Conservation (phyloP, 1,139 yeast species). For the Petasospora fabianii region DNA sequence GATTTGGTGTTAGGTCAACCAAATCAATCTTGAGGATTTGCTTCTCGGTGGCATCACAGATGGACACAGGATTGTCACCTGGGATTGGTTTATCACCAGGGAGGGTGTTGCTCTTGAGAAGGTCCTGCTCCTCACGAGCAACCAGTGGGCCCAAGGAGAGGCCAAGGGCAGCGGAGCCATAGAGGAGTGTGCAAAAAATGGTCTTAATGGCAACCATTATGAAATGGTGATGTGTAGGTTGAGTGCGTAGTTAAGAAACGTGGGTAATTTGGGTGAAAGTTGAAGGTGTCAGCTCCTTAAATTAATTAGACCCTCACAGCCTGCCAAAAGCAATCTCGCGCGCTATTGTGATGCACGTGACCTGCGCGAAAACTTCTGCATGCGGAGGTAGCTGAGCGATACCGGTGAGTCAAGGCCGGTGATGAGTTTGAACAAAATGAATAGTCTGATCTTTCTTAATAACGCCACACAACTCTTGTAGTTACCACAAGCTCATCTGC, state of each 20-base stretch:
- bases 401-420: constrained; percentile 3
- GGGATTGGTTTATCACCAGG: constrained; percentile 65
- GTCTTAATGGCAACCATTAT: constrained; percentile 18
- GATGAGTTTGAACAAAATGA: not conserved
- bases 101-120: constrained; percentile 10
- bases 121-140: constrained; percentile 19
- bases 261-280: not conserved
- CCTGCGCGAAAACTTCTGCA: not conserved
- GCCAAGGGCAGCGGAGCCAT: constrained; percentile 12
- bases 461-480: no score
- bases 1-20: constrained; percentile 73
- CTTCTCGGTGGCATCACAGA: constrained; percentile 62
- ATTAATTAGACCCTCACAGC: not conserved
- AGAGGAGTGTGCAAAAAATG: constrained; percentile 9
- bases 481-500: not conserved
- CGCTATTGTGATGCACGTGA: not conserved
- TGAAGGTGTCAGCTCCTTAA: not conserved
- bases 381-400: not conserved
- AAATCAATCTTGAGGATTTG: constrained; percentile 62
- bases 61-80: constrained; percentile 80
- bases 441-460: not conserved
- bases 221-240: no score
- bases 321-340: not conserved
- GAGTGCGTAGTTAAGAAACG: no score
- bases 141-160: constrained; percentile 15